Conservation (phyloP, 139 green algal species). For the Chlamydomonas applanata region DNA sequence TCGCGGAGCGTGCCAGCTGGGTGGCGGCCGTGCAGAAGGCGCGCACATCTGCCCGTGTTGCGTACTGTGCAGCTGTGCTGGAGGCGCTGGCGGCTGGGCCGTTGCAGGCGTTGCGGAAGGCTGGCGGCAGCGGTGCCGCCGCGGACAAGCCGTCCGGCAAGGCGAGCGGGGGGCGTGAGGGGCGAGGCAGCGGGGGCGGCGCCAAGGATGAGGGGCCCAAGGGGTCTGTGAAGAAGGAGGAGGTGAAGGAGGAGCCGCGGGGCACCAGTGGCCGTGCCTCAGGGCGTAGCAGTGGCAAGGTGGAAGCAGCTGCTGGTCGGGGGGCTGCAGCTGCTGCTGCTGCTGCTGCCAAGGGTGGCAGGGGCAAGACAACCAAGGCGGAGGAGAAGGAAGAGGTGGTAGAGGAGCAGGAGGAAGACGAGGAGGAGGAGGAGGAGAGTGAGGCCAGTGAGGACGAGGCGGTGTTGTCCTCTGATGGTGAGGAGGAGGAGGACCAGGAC, state of each 20-base stretch:
- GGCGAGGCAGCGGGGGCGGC: neutral
- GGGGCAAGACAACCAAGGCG: too few relatives aligned
- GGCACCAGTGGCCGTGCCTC: neutral
- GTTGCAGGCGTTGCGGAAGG: neutral
- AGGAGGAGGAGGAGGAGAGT: too few relatives aligned
- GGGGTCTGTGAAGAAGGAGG: neutral
- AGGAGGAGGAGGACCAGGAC: too few relatives aligned
- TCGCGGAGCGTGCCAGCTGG: slow-evolving; percentile 7
- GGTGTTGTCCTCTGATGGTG: too few relatives aligned
- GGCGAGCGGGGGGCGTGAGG: neutral
- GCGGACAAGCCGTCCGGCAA: neutral
- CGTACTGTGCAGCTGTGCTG: slow-evolving; percentile 34
- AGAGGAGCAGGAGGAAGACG: too few relatives aligned
- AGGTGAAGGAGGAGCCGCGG: neutral
- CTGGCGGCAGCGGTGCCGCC: neutral
- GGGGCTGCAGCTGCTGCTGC: too few relatives aligned
- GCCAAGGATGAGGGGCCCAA: neutral
- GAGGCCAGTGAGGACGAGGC: too few relatives aligned
- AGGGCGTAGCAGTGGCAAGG: neutral
- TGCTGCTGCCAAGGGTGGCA: too few relatives aligned
- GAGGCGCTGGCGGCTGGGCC: neutral
- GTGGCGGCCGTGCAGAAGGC: neutral
- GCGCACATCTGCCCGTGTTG: neutral
- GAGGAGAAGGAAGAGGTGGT: too few relatives aligned
- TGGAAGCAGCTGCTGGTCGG: neutral